Conservation (phyloP, 2,329 filamentous ascomycete species). For the Byssochlamys sp. region DNA sequence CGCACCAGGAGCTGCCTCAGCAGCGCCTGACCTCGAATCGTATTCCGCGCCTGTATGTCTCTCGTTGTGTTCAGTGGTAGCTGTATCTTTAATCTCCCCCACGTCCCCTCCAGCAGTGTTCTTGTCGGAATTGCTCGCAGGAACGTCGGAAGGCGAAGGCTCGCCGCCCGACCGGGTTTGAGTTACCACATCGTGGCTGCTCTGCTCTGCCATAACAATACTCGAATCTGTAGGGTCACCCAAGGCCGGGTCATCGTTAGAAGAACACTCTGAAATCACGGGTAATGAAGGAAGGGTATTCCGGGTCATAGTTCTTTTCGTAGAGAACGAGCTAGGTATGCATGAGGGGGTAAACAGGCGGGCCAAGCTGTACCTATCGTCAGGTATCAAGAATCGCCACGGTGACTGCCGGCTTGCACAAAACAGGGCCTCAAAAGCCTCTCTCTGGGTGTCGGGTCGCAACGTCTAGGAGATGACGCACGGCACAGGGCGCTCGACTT, state of each 20-base stretch:
- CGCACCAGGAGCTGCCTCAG: slow-evolving; percentile 11
- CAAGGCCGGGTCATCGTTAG: slow-evolving; percentile 26
- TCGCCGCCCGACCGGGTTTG: slow-evolving; percentile 59
- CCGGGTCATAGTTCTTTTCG: slow-evolving; percentile 5
- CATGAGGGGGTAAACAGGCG: slow-evolving; percentile 10
- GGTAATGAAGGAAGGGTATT: slow-evolving; percentile 10
- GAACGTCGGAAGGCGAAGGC: slow-evolving; percentile 54
- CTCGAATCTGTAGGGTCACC: slow-evolving; percentile 35
- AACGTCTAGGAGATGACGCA: slow-evolving; percentile 18
- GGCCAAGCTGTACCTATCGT: slow-evolving; percentile 29
- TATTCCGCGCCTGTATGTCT: slow-evolving; percentile 14
- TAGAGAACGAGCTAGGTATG: slow-evolving; percentile 6
- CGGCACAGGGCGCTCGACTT: slow-evolving; percentile 17
- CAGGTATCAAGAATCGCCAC: slow-evolving; percentile 36
- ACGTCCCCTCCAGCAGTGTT: slow-evolving; percentile 43
- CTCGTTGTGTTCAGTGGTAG: slow-evolving; percentile 22
- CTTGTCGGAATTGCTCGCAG: slow-evolving; percentile 51
- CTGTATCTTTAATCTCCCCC: slow-evolving; percentile 34
- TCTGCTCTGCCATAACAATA: slow-evolving; percentile 66
- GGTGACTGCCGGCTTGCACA: slow-evolving; percentile 20
- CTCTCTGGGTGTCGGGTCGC: slow-evolving; percentile 20
- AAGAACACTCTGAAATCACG: slow-evolving; percentile 17
- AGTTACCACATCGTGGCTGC: slow-evolving; percentile 62
- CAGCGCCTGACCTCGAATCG: slow-evolving; percentile 13
- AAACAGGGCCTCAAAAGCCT: not conserved